Conservation (phyloP, 768 basidiomycete genomes). For the Leccinum imitatum region DNA sequence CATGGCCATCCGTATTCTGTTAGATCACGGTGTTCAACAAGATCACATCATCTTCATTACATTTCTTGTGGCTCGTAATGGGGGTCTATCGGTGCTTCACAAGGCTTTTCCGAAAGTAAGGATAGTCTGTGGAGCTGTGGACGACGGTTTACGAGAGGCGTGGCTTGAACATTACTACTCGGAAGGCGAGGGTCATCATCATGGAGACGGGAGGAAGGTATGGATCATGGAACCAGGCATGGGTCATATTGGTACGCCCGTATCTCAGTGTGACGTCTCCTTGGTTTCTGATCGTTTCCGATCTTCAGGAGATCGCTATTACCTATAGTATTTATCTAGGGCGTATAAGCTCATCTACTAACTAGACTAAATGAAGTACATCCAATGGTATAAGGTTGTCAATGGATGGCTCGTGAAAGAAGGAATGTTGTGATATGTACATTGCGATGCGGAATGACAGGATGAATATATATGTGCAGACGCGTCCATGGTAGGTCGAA, state of each 20-base stretch:
- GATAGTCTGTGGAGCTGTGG: conserved; percentile 83
- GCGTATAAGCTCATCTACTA: conserved; percentile 6
- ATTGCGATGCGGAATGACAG: conserved; percentile 12
- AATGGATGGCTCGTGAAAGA: conserved; percentile 11
- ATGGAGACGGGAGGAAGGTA: conserved; percentile 58
- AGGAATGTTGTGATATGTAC: conserved; percentile 13
- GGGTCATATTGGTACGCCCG: conserved; percentile 74
- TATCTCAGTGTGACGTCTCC: not conserved
- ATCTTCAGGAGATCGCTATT: conserved; percentile 42
- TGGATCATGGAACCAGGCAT: conserved; percentile 88
- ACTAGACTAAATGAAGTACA: conserved; percentile 2
- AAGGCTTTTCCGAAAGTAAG: conserved; percentile 83
- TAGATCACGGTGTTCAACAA: conserved; percentile 89
- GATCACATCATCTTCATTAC: conserved; percentile 87
- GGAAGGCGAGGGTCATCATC: conserved; percentile 39
- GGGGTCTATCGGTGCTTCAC: conserved; percentile 75
- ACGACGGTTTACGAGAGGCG: conserved; percentile 71
- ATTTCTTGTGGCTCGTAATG: conserved; percentile 81
- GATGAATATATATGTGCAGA: conserved; percentile 3
- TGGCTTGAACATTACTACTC: conserved; percentile 62
- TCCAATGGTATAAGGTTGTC: conserved; percentile 2
- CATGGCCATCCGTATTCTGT: conserved; percentile 91
- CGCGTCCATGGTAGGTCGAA: conserved; percentile 8
- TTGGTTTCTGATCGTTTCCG: not conserved
- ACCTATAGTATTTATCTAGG: conserved; percentile 23